Percentiles rank a stretch among this genome's conserved stretches.
These are phyloP conservation scores for Geotrichum aggregatum DNA, from an alignment of 1,139 yeast genomes.

Conservation along the genomic window DNA sequence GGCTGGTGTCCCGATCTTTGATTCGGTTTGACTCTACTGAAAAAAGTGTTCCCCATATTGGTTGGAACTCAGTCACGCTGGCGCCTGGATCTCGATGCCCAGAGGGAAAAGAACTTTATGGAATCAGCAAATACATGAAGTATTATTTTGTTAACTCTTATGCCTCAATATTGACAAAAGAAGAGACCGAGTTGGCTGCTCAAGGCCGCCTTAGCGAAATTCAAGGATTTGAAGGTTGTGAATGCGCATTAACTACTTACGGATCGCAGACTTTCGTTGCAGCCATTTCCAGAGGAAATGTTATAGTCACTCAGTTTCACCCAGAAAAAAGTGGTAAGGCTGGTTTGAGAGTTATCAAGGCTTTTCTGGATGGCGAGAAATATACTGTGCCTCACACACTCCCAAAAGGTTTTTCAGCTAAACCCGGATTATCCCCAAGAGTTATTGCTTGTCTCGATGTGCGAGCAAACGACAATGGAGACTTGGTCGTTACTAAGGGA, in stretches of 20 bases:
- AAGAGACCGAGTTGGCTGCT: conserved; percentile 21
- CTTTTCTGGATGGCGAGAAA: conserved; percentile 56
- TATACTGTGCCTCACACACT: conserved; percentile 16
- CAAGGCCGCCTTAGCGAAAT: conserved; percentile 27
- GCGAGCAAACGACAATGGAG: conserved; percentile 91
- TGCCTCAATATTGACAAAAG: conserved; percentile 59
- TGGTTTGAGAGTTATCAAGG: conserved; percentile 69
- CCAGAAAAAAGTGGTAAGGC: conserved; percentile 95
- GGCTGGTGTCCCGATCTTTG: conserved; percentile 51
- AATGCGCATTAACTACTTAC: conserved; percentile 65
- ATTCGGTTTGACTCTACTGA: conserved; percentile 55
- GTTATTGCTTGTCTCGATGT: conserved; percentile 95
- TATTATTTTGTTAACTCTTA: conserved; percentile 94
- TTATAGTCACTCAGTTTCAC: conserved; percentile 95
- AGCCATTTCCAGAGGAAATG: conserved; percentile 68
- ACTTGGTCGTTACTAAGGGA: conserved; percentile 93
- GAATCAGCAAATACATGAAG: conserved; percentile 59
- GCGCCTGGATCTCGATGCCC: conserved; percentile 13
- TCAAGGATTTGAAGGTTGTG: conserved; percentile 61
- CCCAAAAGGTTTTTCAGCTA: background rate
- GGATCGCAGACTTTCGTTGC: conserved; percentile 81
- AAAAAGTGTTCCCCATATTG: conserved; percentile 92
- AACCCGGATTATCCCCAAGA: conserved; percentile 74
- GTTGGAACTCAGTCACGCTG: conserved; percentile 66
- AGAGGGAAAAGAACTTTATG: conserved; percentile 47